phyloP scores from a whole-genome alignment of 2,329 filamentous ascomycete genomes.

The Coniochaeta ligniaria region DNA sequence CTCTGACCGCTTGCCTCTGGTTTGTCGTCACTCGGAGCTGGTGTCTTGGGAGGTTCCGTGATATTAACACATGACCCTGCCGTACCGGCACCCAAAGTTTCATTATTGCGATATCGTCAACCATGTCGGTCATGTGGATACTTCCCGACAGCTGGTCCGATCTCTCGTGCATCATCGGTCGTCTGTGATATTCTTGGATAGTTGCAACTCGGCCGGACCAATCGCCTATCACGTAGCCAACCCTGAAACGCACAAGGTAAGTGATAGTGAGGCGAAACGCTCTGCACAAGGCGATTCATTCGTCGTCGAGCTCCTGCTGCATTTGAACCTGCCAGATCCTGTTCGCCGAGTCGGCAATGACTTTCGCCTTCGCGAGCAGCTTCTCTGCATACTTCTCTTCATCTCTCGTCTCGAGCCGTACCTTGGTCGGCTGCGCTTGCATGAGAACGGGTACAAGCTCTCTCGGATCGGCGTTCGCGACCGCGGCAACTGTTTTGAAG shows the following conservation, averaged over 20 bases:
- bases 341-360: slow-evolving; percentile 63
- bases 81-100: neutral
- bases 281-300: slow-evolving; percentile 16
- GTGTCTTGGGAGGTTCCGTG: neutral
- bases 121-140: neutral
- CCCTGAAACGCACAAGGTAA: neutral
- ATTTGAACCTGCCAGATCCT: slow-evolving; percentile 56
- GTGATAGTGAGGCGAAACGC: neutral
- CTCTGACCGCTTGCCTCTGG: neutral
- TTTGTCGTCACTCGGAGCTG: neutral
- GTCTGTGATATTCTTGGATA: neutral
- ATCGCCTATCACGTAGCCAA: neutral
- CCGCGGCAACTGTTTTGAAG: slow-evolving; percentile 57
- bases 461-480: slow-evolving; percentile 62
- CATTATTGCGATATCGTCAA: neutral
- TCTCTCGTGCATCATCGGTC: neutral
- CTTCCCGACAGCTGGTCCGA: neutral
- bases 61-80: neutral
- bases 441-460: slow-evolving; percentile 66
- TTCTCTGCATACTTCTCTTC: slow-evolving; percentile 57
- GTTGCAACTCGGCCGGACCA: neutral
- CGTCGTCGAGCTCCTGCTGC: slow-evolving; percentile 41
- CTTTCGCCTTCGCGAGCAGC: slow-evolving; percentile 56
- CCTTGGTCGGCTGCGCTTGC: slow-evolving; percentile 64
- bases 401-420: slow-evolving; percentile 46